Evolutionary conservation across 176 grass and related monocot species (phyloP), one percentile per base, ranked within the genome.

Genomic region (Musa schizocarpa): DNA sequence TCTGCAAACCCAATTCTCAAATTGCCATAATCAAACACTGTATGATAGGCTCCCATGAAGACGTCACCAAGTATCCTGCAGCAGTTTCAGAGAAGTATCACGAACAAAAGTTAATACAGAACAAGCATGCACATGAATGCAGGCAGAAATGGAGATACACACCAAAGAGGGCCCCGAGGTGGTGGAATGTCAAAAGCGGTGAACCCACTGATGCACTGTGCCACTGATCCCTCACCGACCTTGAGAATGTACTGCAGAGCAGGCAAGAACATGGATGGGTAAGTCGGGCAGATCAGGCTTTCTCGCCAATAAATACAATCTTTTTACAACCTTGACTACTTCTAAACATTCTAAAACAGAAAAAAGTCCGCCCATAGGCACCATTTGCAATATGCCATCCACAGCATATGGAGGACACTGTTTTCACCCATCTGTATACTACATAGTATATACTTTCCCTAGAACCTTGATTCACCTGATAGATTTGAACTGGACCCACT

Each of bases 91-190:
- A 43, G 0, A 43, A 43, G 34, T 43, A 43, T 43, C 34, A 43
- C 34, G 3, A 6, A 43, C 34, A 34, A 13, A 0, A 22, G 6
- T 68, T 16, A 29, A 11, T 34, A 68, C 24, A 68, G 14, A 13
- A 6, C 3, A 17, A 34, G 14, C 8, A 43, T 13, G 12, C 22
- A 43, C 11, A 43, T 16, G 1, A 34, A 68, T 8, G 13, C 5
- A 16, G 65, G 11, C 25, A 43, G 24, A 17, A 34, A 34, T 6
- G 1, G 13, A 43, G 34, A 6, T 68, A 68, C 25, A 11, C 26
- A 68, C 65, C 65, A 68, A 34, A 68, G 65, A 68, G 65, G 65
- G 65, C 65, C 65, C 13, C 24, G 24, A 29, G 65, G 65, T 68
- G 65, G 65, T 14, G 65, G 65, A 34, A 68, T 68, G 65, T 68